Evolutionary conservation across 208 protist genomes (phyloP).

Genomic region (Phytomonas francai): DNA sequence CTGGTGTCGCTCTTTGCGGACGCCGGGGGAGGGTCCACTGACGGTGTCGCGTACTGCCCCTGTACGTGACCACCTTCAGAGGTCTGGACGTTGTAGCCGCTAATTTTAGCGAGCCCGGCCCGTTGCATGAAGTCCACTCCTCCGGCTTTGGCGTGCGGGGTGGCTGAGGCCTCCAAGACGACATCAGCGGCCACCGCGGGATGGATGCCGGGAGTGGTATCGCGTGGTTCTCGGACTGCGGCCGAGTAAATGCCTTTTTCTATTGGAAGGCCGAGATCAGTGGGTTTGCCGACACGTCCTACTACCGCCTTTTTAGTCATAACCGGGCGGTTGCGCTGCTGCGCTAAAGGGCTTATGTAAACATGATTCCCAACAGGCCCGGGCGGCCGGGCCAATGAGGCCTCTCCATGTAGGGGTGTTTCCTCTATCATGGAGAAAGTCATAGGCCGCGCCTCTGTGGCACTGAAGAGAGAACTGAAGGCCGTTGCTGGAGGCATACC

Average conservation of each 20-base stretch:
- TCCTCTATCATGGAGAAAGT: slow-evolving; percentile 1
- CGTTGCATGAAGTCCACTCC: slow-evolving; percentile 39
- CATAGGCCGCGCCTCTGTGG: not conserved
- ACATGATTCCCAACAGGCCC: not conserved
- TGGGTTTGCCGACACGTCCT: not conserved
- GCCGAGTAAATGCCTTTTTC: not conserved
- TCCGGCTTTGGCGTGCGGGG: slow-evolving; percentile 1
- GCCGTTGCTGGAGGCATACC: not conserved
- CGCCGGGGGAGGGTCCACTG: not conserved
- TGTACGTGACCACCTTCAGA: not conserved
- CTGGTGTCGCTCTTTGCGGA: not conserved
- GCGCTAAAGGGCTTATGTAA: not conserved
- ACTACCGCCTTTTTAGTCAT: slow-evolving; percentile 22
- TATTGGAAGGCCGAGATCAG: not conserved
- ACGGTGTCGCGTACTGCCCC: not conserved
- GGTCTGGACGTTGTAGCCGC: slow-evolving; percentile 34
- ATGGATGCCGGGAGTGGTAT: not conserved
- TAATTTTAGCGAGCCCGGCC: slow-evolving; percentile 30
- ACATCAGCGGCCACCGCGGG: not conserved
- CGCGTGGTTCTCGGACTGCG: not conserved
- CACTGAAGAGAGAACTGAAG: not conserved
- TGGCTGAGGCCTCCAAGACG: slow-evolving; percentile 1
- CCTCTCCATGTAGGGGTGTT: not conserved
- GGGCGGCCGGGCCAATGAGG: not conserved
- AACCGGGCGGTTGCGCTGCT: slow-evolving; percentile 14